A percentile compares a stretch with the other conserved stretches of the same genome.
Evolutionary conservation across 768 basidiomycete genomes (phyloP).

Genomic region (Mrakia hoshinonis): DNA sequence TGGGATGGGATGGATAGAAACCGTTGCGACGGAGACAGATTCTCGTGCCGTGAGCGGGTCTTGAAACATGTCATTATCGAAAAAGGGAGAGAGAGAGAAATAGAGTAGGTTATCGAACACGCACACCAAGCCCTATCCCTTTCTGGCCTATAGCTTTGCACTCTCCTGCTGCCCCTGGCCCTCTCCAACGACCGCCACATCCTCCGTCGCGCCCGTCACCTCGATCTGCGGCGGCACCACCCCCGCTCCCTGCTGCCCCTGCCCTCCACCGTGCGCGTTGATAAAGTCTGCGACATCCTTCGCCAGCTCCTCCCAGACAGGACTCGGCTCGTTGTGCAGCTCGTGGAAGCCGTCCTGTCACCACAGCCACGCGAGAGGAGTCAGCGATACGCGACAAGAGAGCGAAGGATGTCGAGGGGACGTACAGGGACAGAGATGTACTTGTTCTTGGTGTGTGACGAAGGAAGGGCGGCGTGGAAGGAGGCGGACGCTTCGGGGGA

Average conservation of each 20-base stretch:
- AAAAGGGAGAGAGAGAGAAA: no score
- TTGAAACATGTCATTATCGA: no score
- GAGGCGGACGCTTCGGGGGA: background rate
- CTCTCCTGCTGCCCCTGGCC: slow-evolving; percentile 15
- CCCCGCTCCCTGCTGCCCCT: no score
- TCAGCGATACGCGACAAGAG: background rate
- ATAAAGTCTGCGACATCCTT: background rate
- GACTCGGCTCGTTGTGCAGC: slow-evolving; percentile 14
- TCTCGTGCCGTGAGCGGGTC: no score
- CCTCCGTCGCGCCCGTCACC: no score
- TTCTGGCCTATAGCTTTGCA: slow-evolving; percentile 32
- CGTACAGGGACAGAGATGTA: background rate
- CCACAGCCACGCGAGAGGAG: no score
- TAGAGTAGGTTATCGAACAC: no score
- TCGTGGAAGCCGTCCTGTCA: slow-evolving; percentile 18
- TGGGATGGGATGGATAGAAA: no score
- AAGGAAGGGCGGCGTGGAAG: background rate
- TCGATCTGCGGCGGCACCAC: no score
- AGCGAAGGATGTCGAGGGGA: background rate
- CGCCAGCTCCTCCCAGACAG: slow-evolving; percentile 2
- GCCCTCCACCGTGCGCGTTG: background rate
- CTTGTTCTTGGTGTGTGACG: slow-evolving; percentile 1
- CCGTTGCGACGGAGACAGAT: no score
- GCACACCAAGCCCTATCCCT: no score
- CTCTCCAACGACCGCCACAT: no score